Base-by-base conservation (phyloP, 495 filamentous ascomycete species). In the Bacidia gigantensis region DNA sequence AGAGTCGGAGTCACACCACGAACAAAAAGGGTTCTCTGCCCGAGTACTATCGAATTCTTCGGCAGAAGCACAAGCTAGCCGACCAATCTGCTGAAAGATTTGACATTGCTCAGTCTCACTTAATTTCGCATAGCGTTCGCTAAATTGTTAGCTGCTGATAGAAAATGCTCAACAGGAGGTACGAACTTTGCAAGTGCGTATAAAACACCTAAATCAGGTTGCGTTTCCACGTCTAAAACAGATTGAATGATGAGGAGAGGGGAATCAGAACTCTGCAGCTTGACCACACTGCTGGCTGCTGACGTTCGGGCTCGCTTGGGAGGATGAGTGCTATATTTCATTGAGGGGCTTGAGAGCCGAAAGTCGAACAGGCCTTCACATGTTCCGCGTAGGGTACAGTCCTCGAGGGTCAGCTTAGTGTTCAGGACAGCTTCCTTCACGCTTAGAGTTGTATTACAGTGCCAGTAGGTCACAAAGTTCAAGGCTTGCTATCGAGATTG, bases 1-100 rank as follows among this genome's bases (percentile, higher is more conserved):
- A 17, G 32, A 20, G 26, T 47, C 39, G 23, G 61, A 14, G 67
- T 59, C 46, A 67, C 69, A 63, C 72, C 78, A 17, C 72, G 62
- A 40, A 77, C 57, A 39, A 64, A 65, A 38, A 67, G 23, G 72
- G 49, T 17, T 68, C 52, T 21, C 68, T 58, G 18, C 56, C 65
- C 49, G 66, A 48, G 58, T 50, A 22, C 62, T 45, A 45, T 72
- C 67, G 20, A 49, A n/a, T 46, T 20, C 24, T 26, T 46, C n/a
- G 18, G 58, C 53, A 40, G 39, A 50, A 14, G 55, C 47, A 46
- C 58, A 62, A 25, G 58, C 38, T 18, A 58, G 11, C 50, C 24
- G 40, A 11, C 60, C 58, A 32, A 62, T 55, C 11, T 17, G 38
- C 18, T 35, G 18, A 45, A 55, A 57, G 5, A 55, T 25, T 22